Evolutionary conservation across 2,329 filamentous ascomycete species (phyloP).

Genomic region (Pochonia chlamydosporia): DNA sequence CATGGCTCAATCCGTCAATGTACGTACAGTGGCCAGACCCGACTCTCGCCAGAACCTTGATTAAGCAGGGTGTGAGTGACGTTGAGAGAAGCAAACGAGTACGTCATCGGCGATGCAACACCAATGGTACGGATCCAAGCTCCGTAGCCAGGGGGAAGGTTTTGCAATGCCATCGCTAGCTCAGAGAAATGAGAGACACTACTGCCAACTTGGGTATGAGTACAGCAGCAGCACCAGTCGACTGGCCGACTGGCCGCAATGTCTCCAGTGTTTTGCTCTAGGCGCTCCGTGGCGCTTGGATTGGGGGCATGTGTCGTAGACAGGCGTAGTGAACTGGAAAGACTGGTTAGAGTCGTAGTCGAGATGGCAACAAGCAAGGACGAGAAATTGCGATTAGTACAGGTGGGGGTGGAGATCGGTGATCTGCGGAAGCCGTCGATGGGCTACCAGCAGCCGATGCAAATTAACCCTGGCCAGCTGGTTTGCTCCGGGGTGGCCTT

Average conservation of each 20-base stretch:
- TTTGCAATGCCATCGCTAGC: not conserved
- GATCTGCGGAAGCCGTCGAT: not conserved
- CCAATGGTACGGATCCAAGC: slow-evolving; percentile 7
- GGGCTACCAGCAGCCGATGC: not conserved
- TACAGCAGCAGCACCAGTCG: not conserved
- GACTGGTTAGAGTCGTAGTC: too few relatives aligned
- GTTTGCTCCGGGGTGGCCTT: not conserved
- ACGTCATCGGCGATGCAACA: slow-evolving; percentile 23
- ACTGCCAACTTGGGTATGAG: too few relatives aligned
- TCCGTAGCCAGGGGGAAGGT: slow-evolving; percentile 6
- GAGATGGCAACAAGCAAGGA: not conserved
- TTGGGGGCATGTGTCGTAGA: not conserved
- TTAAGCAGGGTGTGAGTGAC: slow-evolving; percentile 21
- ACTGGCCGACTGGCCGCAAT: too few relatives aligned
- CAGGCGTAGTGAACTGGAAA: too few relatives aligned
- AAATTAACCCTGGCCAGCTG: not conserved
- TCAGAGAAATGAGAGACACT: too few relatives aligned
- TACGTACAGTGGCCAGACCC: too few relatives aligned
- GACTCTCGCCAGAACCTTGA: slow-evolving; percentile 13
- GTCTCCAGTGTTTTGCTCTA: not conserved
- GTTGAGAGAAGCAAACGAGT: slow-evolving; percentile 25
- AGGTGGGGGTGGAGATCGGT: not conserved
- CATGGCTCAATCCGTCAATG: not conserved
- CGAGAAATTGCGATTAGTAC: too few relatives aligned
- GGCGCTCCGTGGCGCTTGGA: not conserved